Base-by-base conservation (phyloP, 2,329 filamentous ascomycete genomes). In the Tolypocladium guangdongense region DNA sequence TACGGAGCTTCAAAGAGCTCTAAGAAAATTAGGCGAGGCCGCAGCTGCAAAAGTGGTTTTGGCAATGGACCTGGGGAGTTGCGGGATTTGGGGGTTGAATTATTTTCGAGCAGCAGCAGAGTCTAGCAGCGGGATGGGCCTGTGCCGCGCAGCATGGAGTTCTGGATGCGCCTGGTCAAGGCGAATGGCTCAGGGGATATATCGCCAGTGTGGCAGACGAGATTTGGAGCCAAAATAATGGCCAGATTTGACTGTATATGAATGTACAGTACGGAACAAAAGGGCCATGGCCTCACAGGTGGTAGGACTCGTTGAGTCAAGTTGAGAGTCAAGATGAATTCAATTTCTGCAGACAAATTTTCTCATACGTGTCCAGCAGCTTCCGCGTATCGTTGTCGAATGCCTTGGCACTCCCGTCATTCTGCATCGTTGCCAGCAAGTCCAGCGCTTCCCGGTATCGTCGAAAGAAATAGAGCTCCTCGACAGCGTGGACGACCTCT, bases 391-490 rank as follows among this genome's bases (percentile, higher is more conserved):
- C 77, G 4, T 56, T 56, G 30, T 81, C 77, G 14, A 80, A 55
- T 7, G 63, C 67, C 5, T 61, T 58, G 4, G 56, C 60, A 16
- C 58, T 62, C 8, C 58, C 61, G 5, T 63, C 63, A 7, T 59
- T 57, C 7, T 78, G 60, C 0, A 74, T 64, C 5, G 60, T 57
- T 2, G 59, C 53, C 7, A 74, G 64, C 46, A 82, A 71, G 12
- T 61, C 59, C n/a, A 70, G 66, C 2, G 72, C 77, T 52, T 78
- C 72, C 1, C 64, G 63, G 54, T 72, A 82, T 36, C 72, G 66
- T 7, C 70, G 65, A 58, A 76, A 76, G 62, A 78, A 82, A 59
- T 82, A 82, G 46, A 82, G 68, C 64, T 82, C 79, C 61, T 82
- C 78, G 8, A 78, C 74, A 0, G 78, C 79, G 59, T 82, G 78